Conservation (phyloP, 257 asterid species). For the Nyctanthes arbortristis region DNA sequence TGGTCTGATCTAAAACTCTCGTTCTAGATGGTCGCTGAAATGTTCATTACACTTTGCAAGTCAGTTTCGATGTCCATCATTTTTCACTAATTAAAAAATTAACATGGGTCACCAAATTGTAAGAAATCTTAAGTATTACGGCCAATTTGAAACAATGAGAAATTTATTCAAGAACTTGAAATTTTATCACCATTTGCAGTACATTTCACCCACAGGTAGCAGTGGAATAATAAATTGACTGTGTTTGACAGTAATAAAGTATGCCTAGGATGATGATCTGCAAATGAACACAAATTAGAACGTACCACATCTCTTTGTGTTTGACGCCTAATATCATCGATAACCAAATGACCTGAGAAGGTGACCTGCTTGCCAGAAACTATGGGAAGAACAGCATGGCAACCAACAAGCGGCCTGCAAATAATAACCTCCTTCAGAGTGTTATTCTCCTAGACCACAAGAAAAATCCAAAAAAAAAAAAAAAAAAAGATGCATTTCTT, state of each 20-base stretch:
- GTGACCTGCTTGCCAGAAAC: constrained; percentile 30
- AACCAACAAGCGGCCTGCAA: constrained; percentile 71
- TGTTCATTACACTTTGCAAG: not conserved
- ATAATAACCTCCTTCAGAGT: constrained; percentile 16
- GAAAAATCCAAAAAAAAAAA: not conserved
- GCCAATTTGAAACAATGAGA: not conserved
- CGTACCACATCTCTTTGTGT: constrained; percentile 56
- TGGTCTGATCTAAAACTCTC: not conserved
- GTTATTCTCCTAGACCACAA: constrained; percentile 2
- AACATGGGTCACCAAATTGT: not conserved
- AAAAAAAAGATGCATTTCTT: not conserved
- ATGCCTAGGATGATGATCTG: not conserved
- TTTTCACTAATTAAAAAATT: not conserved
- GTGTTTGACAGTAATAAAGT: not conserved
- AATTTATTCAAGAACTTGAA: not conserved
- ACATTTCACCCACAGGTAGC: not conserved
- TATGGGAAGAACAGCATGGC: constrained; percentile 44
- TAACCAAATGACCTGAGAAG: constrained; percentile 64
- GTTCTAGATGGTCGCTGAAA: not conserved
- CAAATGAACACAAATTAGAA: constrained; percentile 2
- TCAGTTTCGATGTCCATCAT: not conserved
- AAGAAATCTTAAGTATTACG: not conserved
- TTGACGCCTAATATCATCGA: constrained; percentile 56
- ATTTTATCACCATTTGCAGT: not conserved
- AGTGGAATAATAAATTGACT: not conserved